Conservation (phyloP, 176 grass and related monocot genomes). For the Zea luxurians region DNA sequence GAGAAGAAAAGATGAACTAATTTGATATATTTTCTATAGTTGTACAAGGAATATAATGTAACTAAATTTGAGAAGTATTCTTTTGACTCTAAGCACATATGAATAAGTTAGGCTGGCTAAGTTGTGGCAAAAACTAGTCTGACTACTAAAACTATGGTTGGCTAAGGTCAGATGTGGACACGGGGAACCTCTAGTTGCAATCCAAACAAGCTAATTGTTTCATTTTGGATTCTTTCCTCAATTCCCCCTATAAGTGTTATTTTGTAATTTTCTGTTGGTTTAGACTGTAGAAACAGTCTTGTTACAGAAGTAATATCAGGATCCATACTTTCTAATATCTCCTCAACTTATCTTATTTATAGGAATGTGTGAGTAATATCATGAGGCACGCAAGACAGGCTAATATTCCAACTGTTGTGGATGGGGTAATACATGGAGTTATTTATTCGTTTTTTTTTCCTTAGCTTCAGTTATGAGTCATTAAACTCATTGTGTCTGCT, state of each 20-base stretch:
- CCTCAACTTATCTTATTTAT: slow-evolving; percentile 34
- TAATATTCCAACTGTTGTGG: slow-evolving; percentile 77
- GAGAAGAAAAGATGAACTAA: background rate
- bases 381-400: slow-evolving; percentile 63
- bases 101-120: background rate
- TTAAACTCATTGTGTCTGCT: background rate
- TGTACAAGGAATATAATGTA: background rate
- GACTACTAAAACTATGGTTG: background rate
- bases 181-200: background rate
- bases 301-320: background rate
- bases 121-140: background rate
- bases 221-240: background rate
- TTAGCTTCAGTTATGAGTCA: background rate
- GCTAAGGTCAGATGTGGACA: background rate
- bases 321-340: slow-evolving; percentile 25
- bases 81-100: background rate
- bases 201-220: background rate
- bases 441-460: background rate
- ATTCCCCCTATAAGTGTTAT: background rate
- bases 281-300: background rate
- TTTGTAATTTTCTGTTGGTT: background rate
- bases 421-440: slow-evolving; percentile 62
- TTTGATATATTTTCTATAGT: background rate
- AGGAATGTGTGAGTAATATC: slow-evolving; percentile 87
- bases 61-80: background rate